phyloP scores from a whole-genome alignment of 257 asterid genomes.

The Solanum chiquidenum region DNA sequence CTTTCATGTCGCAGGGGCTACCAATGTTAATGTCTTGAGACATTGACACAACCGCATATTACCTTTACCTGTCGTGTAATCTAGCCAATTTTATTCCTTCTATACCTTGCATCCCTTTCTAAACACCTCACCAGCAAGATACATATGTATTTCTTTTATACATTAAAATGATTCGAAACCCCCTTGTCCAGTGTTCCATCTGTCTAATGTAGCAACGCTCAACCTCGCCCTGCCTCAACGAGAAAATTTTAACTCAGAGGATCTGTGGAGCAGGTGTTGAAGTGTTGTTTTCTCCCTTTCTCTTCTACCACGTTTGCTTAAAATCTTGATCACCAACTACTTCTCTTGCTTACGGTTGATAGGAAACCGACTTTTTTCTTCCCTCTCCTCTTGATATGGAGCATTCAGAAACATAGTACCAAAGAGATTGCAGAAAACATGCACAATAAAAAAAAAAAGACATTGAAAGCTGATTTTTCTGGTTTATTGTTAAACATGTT shows the following conservation, averaged over 20 bases:
- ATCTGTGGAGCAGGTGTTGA: slow-evolving; percentile 16
- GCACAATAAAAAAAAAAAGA: background rate
- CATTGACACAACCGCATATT: background rate
- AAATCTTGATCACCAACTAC: slow-evolving; percentile 6
- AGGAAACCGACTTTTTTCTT: slow-evolving; percentile 13
- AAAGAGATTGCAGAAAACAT: background rate
- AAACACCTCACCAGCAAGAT: background rate
- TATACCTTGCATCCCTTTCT: background rate
- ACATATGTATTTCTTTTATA: background rate
- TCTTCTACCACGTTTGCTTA: slow-evolving; percentile 3
- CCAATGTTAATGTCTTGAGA: slow-evolving; percentile 29
- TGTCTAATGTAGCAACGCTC: slow-evolving; percentile 10
- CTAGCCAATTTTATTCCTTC: background rate
- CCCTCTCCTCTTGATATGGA: slow-evolving; percentile 7
- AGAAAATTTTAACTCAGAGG: slow-evolving; percentile 9
- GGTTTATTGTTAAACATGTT: background rate
- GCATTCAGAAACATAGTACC: slow-evolving; percentile 1
- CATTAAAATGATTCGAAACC: background rate
- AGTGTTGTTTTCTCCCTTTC: slow-evolving; percentile 19
- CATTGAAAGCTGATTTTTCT: background rate
- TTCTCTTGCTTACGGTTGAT: slow-evolving; percentile 2
- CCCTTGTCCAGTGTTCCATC: background rate
- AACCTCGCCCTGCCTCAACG: slow-evolving; percentile 42
- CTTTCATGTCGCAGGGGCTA: slow-evolving; percentile 47
- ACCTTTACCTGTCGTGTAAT: background rate